phyloP scores from a whole-genome alignment of 2,329 filamentous ascomycete genomes.

The Bipolaris victoriae region DNA sequence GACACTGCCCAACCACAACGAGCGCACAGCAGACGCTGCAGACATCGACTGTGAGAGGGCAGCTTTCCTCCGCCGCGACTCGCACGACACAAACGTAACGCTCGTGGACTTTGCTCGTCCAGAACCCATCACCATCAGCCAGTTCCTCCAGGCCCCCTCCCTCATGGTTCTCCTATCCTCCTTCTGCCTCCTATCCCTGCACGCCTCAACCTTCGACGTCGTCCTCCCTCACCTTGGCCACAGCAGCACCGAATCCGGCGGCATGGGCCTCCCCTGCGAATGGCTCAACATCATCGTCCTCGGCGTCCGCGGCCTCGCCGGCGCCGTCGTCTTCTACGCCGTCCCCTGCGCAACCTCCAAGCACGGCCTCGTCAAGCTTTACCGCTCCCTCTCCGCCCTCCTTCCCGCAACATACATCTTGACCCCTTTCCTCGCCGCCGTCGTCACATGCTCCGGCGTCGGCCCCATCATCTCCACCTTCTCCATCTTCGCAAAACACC shows the following conservation, averaged over 20 bases:
- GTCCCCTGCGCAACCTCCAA: slow-evolving; percentile 48
- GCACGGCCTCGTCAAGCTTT: slow-evolving; percentile 52
- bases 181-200: slow-evolving; percentile 62
- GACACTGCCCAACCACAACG: slow-evolving; percentile 39
- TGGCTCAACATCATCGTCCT: slow-evolving; percentile 53
- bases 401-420: slow-evolving; percentile 51
- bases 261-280: slow-evolving; percentile 55
- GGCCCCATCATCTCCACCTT: slow-evolving; percentile 48
- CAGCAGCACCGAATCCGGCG: slow-evolving; percentile 52
- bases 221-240: slow-evolving; percentile 57
- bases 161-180: slow-evolving; percentile 56
- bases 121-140: slow-evolving; percentile 52
- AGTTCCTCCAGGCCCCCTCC: slow-evolving; percentile 56
- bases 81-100: slow-evolving; percentile 44
- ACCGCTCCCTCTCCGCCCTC: slow-evolving; percentile 49
- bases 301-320: slow-evolving; percentile 51
- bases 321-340: slow-evolving; percentile 46
- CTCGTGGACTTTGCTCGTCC: slow-evolving; percentile 47
- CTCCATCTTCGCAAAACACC: slow-evolving; percentile 53
- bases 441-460: slow-evolving; percentile 44
- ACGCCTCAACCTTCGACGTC: slow-evolving; percentile 60
- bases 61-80: slow-evolving; percentile 52
- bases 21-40: slow-evolving; percentile 23
- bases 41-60: slow-evolving; percentile 54
- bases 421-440: slow-evolving; percentile 49